Base-by-base conservation (phyloP, 2,329 filamentous ascomycete species). In the Coleophoma eucalyptorum region DNA sequence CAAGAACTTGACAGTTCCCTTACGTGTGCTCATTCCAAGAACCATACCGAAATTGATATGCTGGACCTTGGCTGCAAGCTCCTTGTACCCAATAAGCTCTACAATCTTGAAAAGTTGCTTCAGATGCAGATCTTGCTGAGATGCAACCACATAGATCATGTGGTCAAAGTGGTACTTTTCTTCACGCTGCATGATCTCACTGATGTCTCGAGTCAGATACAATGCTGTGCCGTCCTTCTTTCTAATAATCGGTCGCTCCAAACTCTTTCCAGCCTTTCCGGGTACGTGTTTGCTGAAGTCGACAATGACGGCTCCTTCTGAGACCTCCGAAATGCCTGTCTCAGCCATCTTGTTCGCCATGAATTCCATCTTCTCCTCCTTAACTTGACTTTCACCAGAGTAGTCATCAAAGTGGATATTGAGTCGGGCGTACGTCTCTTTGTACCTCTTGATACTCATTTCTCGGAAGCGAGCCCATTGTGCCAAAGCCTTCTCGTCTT, bases 61-160 rank as follows among this genome's bases (percentile, higher is more conserved):
- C 63, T 87, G 79, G 59, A 85, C 81, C 67, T 84, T 87, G 55
- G 75, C 74, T 4, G 83, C 80, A 50, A 90, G 79, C 3, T 90
- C 86, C 52, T 79, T 75, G 63, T 86, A 75, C 34, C 83, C 86
- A 69, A 90, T 80, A 21, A 90, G 76, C 63, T 89, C 82, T 52
- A 90, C 74, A 34, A 90, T 88, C 72, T 89, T 89, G 76, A 89
- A 88, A 15, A 91, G 74, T 65, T 90, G 86, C 61, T 82, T 81
- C 49, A 90, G 75, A 63, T 91, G 87, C 12, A 87, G 73, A 60
- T 88, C 86, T 61, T 91, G 87, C 56, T 84, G 80, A 19, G 80
- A 83, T 1, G 86, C 86, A 31, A 90, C 82, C 10, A 91, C 87
- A 62, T 90, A 91, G 55, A 90, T 86, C 86, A 91, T 89, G 65